Evolutionary conservation across 345 rosid species (phyloP), one percentile per base, ranked within the genome.

Genomic region (Raphanus raphanistrum): DNA sequence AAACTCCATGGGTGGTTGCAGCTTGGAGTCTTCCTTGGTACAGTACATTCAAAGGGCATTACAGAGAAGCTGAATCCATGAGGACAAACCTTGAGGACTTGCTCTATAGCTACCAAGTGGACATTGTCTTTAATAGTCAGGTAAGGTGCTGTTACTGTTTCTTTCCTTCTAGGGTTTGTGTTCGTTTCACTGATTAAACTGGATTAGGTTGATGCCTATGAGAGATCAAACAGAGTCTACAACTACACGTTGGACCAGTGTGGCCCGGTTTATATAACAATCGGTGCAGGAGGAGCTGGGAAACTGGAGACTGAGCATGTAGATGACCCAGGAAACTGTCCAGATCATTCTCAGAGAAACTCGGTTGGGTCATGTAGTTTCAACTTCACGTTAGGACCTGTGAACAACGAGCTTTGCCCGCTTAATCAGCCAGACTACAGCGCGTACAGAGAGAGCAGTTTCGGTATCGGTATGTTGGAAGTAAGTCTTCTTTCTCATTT

Each of bases 21-120:
- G 79, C 89, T 36, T 92, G 98, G 97, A 90, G 88, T 48, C 73
- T 88, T 72, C 96, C 97, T 45, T 94, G 98, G 98, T 94, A 94
- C 64, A 89, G 90, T 81, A 87, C 97, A 72, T 94, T 87, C 66
- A 84, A 68, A 8, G 85, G 86, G 32, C 97, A 89, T 82, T 94
- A 90, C 80, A 86, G 91, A 83, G 98, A 88, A 78, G 98, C 89
- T 64, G 97, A 92, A 79, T 88, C 97, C 80, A 92, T 94, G 98
- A 87, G 89, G 80, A 75, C 87, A 70, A 87, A 82, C 52, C 87
- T 94, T 88, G 98, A 94, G 77, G 93, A 89, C 31, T 76, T 92
- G 67, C 88, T 94, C 8, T 92, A 85, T 65, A 62, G 59, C 6
- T 74, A 84, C 75, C 79, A 85, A 8, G 90, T 90, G 55, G 98